These are phyloP conservation scores for Casuarina cunninghamiana DNA, from an alignment of 306 rosid species.

Conservation along the genomic window DNA sequence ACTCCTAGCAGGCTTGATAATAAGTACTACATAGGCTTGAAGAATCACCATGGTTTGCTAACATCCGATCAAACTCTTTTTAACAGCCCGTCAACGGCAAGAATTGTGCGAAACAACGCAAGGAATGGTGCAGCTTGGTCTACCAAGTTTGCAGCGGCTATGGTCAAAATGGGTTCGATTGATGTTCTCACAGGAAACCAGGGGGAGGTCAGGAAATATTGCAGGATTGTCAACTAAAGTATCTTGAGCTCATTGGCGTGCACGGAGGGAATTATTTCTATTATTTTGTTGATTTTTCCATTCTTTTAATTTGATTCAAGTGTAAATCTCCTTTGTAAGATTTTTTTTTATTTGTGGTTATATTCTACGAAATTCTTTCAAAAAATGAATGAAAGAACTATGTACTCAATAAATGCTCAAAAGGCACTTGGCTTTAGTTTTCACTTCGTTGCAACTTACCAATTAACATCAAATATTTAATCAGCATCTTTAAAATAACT, in stretches of 20 bases:
- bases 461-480: no score
- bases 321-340: not conserved
- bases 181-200: conserved; percentile 10
- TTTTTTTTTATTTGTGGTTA: not conserved
- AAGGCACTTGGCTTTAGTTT: no score
- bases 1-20: conserved; percentile 12
- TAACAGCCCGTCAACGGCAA: not conserved
- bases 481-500: no score
- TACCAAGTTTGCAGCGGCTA: conserved; percentile 17
- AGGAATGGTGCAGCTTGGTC: conserved; percentile 3
- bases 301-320: not conserved
- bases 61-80: conserved; percentile 20
- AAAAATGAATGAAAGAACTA: not conserved
- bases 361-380: not conserved
- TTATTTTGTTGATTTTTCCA: not conserved
- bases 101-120: conserved; percentile 6
- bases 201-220: conserved; percentile 10
- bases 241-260: not conserved
- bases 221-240: not conserved
- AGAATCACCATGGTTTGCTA: conserved; percentile 3
- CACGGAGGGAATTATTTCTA: not conserved
- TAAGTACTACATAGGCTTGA: conserved; percentile 6
- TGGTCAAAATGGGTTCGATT: conserved; percentile 24
- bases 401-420: not conserved
- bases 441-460: no score